Percentiles rank a stretch among this genome's conserved stretches.
Conservation (phyloP, 192 early-diverging fungal genomes). For the Entomortierella parvispora region DNA sequence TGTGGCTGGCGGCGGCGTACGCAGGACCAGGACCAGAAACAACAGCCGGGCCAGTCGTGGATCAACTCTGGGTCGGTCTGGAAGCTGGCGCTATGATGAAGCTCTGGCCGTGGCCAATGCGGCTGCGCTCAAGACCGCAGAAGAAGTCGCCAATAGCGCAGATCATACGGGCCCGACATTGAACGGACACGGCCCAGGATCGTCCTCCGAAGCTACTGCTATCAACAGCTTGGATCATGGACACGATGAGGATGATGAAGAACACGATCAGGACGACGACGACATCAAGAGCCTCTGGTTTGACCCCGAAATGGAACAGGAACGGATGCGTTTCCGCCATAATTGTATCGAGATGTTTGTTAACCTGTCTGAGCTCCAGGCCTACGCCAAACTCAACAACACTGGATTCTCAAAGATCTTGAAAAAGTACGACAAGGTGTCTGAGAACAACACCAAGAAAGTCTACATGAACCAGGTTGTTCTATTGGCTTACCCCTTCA, state of each 20-base stretch:
- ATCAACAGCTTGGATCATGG: background rate
- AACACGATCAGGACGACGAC: constrained; percentile 29
- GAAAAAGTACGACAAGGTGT: constrained; percentile 98
- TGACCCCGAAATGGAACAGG: constrained; percentile 48
- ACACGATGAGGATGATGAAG: constrained; percentile 18
- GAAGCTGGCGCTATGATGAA: constrained; percentile 48
- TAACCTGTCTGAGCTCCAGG: constrained; percentile 83
- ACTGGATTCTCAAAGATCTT: constrained; percentile 95
- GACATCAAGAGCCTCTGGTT: constrained; percentile 43
- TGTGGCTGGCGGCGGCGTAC: constrained; percentile 26
- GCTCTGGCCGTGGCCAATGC: constrained; percentile 23
- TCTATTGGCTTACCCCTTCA: constrained; percentile 75
- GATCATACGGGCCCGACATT: constrained; percentile 8
- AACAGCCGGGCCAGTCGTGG: constrained; percentile 38
- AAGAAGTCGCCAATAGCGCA: background rate
- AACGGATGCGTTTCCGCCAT: constrained; percentile 51
- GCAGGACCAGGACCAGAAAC: constrained; percentile 41
- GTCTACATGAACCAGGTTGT: constrained; percentile 77
- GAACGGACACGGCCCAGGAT: constrained; percentile 1
- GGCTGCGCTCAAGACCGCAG: constrained; percentile 12
- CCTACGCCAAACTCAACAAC: constrained; percentile 88
- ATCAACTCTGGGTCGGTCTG: constrained; percentile 29
- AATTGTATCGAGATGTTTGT: constrained; percentile 83
- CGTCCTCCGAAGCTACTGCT: constrained; percentile 17
- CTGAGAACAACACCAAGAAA: constrained; percentile 71